phyloP scores from a whole-genome alignment of 2,329 filamentous ascomycete species.

The Aspergillus awamori region DNA sequence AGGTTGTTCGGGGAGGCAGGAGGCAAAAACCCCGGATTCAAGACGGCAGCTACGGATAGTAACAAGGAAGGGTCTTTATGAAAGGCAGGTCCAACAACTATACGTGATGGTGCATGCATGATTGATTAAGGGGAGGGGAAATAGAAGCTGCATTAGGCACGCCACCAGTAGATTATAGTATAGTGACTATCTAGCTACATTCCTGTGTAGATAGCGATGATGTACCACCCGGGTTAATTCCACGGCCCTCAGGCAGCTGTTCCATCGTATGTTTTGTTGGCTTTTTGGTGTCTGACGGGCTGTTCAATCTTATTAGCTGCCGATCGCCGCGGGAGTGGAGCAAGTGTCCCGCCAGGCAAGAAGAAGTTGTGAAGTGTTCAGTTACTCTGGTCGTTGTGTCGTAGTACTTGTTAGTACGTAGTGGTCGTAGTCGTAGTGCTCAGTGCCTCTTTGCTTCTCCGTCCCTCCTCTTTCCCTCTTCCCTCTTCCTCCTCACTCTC shows the following conservation, averaged over 20 bases:
- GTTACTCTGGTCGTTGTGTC: neutral
- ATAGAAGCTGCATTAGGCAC: no score
- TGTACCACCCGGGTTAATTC: no score
- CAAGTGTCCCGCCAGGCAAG: slow-evolving; percentile 34
- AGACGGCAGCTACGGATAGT: neutral
- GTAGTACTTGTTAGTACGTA: neutral
- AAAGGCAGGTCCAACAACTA: neutral
- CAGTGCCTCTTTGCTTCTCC: slow-evolving; percentile 10
- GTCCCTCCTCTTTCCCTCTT: slow-evolving; percentile 27
- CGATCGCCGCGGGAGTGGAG: slow-evolving; percentile 39
- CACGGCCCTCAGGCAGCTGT: neutral
- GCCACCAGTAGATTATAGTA: no score
- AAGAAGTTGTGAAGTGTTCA: neutral
- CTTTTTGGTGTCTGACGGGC: slow-evolving; percentile 12
- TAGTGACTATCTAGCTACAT: no score
- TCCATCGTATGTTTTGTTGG: neutral
- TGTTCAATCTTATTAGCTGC: slow-evolving; percentile 35
- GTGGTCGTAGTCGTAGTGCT: neutral
- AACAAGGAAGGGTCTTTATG: neutral
- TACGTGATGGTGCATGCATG: neutral
- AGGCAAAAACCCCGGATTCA: slow-evolving; percentile 24
- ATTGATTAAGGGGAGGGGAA: neutral
- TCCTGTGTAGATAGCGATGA: no score
- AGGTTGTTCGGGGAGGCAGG: slow-evolving; percentile 15
- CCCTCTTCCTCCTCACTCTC: slow-evolving; percentile 2